Evolutionary conservation across 2,329 filamentous ascomycete genomes (phyloP), one percentile per base, ranked within the genome.

Genomic region (Tolypocladium ophioglossoides): DNA sequence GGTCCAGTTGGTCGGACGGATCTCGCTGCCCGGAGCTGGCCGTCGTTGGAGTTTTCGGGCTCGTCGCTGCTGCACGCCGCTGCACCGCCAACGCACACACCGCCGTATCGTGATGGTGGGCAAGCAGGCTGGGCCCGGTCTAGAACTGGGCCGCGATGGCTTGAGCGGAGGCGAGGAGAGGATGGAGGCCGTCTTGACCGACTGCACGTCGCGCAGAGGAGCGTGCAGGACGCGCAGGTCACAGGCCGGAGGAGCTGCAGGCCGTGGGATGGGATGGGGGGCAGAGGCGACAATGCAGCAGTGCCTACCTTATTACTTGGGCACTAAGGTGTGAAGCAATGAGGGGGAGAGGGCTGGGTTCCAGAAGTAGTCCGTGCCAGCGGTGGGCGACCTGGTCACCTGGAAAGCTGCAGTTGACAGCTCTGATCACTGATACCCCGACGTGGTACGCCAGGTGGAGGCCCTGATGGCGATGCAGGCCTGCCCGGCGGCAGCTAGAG

Each of bases 81-180:
- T 54, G 54, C 51, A 52, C 22, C 52, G 50, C 50, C 50, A 52
- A 34, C 50, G 38, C 50, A 52, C 20, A 16, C 48, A 22, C 48
- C 47, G 48, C 35, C 12, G 24, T 11, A 12, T 50, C n/a, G 44
- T 32, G 18, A 24, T 47, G 18, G 27, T 20, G 44, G 16, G 27
- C n/a, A n/a, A n/a, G n/a, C n/a, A n/a, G n/a, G n/a, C n/a, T n/a
- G n/a, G n/a, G n/a, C n/a, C n/a, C n/a, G 32, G 32, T 16, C 7
- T 2, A 30, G 24, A 30, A n/a, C 24, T 30, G 41, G 44, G 27
- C 24, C 24, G 16, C 16, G 11, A 32, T 7, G 27, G 27, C 34
- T 37, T 37, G 34, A 16, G 14, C 34, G 34, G 34, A 11, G 12
- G 32, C 14, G 32, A 10, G 32, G 32, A 34, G 32, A 11, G 9